Conservation (phyloP, 1,284 basidiomycete genomes). For the Sporisorium exsertum region DNA sequence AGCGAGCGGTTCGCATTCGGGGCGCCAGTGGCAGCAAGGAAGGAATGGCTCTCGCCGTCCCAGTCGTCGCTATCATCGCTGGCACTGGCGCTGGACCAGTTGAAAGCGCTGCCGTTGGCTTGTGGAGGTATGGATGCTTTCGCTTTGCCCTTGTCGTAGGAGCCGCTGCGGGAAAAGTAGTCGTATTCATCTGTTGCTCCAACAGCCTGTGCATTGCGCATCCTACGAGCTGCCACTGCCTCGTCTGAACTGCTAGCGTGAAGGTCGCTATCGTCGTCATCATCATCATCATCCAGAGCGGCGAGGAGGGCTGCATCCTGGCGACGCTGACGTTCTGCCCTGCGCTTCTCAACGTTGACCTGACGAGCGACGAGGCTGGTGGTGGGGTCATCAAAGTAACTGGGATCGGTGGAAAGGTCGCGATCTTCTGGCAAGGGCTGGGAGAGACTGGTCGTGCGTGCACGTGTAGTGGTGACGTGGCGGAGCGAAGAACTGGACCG, state of each 20-base stretch:
- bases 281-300: conserved; percentile 37
- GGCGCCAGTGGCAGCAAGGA: conserved; percentile 1
- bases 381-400: conserved; percentile 24
- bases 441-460: conserved; percentile 45
- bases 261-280: conserved; percentile 14
- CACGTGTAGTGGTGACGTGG: conserved; percentile 44
- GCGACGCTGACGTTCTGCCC: conserved; percentile 31
- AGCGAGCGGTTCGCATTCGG: conserved; percentile 18
- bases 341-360: conserved; percentile 45
- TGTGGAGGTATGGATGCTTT: conserved; percentile 27
- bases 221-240: conserved; percentile 12
- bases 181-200: conserved; percentile 25
- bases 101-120: conserved; percentile 10
- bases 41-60: conserved; percentile 27
- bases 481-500: conserved; percentile 55
- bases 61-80: conserved; percentile 52
- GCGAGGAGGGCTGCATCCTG: conserved; percentile 38
- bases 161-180: conserved; percentile 45
- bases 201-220: conserved; percentile 18
- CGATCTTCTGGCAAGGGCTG: conserved; percentile 53
- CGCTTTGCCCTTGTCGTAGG: conserved; percentile 25
- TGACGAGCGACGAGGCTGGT: conserved; percentile 47
- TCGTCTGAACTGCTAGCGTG: conserved; percentile 24
- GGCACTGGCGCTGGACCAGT: conserved; percentile 38
- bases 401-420: conserved; percentile 27